Evolutionary conservation across 441 rosid genomes (phyloP).

Genomic region (Bocquillonia castaneifolia): DNA sequence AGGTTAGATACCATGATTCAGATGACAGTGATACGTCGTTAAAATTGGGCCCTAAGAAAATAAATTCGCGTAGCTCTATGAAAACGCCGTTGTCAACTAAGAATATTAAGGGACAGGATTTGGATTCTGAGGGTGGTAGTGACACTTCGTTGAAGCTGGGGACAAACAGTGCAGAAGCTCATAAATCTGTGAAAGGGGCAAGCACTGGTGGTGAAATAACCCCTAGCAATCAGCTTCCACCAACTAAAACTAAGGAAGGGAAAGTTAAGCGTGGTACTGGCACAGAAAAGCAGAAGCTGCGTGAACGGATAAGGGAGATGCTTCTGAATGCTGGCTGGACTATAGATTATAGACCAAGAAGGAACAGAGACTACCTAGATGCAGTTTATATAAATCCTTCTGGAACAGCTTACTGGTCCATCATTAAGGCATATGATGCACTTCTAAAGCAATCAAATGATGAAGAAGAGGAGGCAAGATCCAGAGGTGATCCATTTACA

Average conservation of each 20-base stretch:
- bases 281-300: conserved; percentile 92
- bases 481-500: conserved; percentile 44
- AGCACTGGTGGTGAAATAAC: conserved; percentile 40
- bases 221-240: conserved; percentile 35
- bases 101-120: conserved; percentile 32
- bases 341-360: conserved; percentile 91
- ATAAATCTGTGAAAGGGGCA: conserved; percentile 31
- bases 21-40: conserved; percentile 26
- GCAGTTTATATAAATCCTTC: conserved; percentile 89
- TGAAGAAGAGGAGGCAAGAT: conserved; percentile 50
- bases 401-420: conserved; percentile 97
- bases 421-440: conserved; percentile 95
- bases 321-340: conserved; percentile 91
- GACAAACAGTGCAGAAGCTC: conserved; percentile 32
- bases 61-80: conserved; percentile 8
- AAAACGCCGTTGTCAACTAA: conserved; percentile 30
- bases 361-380: conserved; percentile 88
- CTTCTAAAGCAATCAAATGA: conserved; percentile 70
- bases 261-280: conserved; percentile 79
- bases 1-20: conserved; percentile 21
- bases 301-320: conserved; percentile 86
- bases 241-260: conserved; percentile 43
- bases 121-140: conserved; percentile 58
- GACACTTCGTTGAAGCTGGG: conserved; percentile 44
- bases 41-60: conserved; percentile 21